Percentiles rank a stretch among this genome's conserved stretches.
Conservation (phyloP, 2,329 filamentous ascomycete species). For the Rhexocercosporidium sp. region DNA sequence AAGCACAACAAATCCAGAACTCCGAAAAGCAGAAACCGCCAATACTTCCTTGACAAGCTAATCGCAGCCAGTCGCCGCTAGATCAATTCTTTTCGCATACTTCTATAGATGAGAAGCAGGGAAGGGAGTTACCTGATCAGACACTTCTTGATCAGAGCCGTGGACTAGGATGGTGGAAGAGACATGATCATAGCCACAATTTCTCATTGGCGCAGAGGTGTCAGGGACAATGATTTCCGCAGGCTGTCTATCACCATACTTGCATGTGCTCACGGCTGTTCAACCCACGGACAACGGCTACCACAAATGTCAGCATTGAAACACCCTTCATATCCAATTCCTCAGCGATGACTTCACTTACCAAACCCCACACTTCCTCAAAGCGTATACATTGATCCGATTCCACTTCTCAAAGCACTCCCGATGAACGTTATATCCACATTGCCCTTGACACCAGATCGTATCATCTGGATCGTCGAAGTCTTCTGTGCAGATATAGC, state of each 20-base stretch:
- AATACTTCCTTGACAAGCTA: no score
- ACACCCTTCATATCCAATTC: background rate
- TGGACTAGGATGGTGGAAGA: no score
- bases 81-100: no score
- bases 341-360: background rate
- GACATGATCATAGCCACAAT: no score
- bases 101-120: no score
- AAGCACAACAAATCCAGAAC: no score
- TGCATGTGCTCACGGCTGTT: background rate
- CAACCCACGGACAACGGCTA: background rate
- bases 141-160: no score
- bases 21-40: no score
- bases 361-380: background rate
- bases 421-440: conserved; percentile 3
- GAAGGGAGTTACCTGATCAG: no score
- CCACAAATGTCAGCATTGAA: background rate
- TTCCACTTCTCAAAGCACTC: conserved; percentile 4
- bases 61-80: no score
- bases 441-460: conserved; percentile 5
- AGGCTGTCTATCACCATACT: background rate
- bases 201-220: no score
- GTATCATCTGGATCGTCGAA: background rate
- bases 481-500: background rate
- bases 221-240: no score
- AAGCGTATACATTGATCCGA: background rate